These are phyloP conservation scores for Naganishia friedmannii DNA, from an alignment of 768 basidiomycete species.

Conservation along the genomic window DNA sequence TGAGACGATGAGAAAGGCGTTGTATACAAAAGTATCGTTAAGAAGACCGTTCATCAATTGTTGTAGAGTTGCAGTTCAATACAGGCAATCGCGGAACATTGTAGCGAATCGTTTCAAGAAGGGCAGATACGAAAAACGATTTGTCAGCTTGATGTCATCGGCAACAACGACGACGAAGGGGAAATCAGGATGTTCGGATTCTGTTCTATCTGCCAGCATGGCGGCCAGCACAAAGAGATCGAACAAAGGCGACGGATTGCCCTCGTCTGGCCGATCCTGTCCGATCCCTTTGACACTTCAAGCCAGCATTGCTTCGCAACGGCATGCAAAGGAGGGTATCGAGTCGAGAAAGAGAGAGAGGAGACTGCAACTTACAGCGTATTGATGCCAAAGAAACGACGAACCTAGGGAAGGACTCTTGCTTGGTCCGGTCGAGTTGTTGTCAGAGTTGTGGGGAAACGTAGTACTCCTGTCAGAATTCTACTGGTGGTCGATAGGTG, in stretches of 20 bases:
- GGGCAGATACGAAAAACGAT: not conserved
- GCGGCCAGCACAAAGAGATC: not conserved
- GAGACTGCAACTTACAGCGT: not conserved
- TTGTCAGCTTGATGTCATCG: not conserved
- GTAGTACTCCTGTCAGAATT: conserved; percentile 2
- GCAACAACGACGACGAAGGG: no score
- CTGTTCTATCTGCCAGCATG: no score
- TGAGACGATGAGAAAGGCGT: not conserved
- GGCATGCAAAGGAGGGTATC: not conserved
- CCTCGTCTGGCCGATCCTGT: not conserved
- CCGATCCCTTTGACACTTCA: not conserved
- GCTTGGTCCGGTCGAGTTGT: conserved; percentile 15
- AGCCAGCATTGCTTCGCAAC: not conserved
- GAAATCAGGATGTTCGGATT: no score
- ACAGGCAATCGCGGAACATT: not conserved
- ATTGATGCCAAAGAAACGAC: conserved; percentile 24
- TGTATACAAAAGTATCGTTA: not conserved
- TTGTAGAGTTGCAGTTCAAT: not conserved
- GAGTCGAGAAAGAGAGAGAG: not conserved
- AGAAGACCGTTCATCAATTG: not conserved
- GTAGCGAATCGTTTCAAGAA: not conserved
- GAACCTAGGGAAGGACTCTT: conserved; percentile 24
- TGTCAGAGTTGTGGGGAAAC: not conserved
- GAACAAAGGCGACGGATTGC: not conserved
- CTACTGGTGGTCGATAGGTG: conserved; percentile 18